These are phyloP conservation scores for Saccharomyces uvarum DNA, from an alignment of 1,139 yeast genomes.

Conservation along the genomic window DNA sequence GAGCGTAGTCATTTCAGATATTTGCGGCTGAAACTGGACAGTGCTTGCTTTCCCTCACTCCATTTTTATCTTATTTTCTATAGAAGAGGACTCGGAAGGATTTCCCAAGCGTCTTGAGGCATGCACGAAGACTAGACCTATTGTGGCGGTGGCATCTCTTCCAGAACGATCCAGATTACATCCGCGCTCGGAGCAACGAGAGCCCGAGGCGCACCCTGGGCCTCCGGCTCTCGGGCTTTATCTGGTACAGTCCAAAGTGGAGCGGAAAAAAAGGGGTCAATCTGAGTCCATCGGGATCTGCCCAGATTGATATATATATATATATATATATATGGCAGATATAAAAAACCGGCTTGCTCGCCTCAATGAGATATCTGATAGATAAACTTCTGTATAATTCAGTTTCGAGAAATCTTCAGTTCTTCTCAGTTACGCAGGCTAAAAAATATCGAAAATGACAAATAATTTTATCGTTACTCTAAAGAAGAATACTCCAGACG, in stretches of 20 bases:
- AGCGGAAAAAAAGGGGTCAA: background rate
- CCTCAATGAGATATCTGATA: background rate
- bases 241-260: background rate
- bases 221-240: background rate
- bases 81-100: background rate
- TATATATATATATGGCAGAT: background rate
- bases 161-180: background rate
- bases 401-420: background rate
- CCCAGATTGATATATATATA: background rate
- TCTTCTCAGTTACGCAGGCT: background rate
- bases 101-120: background rate
- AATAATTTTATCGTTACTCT: constrained; percentile 26
- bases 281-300: background rate
- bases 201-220: background rate
- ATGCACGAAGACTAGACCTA: background rate
- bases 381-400: background rate
- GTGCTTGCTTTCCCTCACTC: background rate
- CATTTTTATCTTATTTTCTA: background rate
- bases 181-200: background rate
- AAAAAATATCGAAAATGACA: constrained; percentile 9
- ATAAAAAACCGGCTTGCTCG: background rate
- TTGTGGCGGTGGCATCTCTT: background rate
- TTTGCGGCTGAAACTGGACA: background rate
- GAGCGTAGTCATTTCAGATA: background rate
- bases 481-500: constrained; percentile 22